Evolutionary conservation across 306 rosid genomes (phyloP), one percentile per base, ranked within the genome.

Genomic region (Pterocarpus macrocarpus): DNA sequence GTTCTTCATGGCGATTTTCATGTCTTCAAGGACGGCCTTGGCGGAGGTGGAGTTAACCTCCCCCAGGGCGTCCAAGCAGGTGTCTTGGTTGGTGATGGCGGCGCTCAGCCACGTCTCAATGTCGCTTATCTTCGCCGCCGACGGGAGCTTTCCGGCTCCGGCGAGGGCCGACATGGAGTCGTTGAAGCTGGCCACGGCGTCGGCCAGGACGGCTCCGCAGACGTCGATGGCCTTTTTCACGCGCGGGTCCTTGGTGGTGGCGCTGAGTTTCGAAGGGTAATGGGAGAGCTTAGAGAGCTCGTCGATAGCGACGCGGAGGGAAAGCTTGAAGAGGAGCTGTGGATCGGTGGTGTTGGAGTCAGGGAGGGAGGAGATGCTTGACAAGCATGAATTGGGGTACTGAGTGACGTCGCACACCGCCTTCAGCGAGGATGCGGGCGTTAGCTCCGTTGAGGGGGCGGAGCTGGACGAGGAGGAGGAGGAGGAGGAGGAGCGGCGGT

Each of bases 81-180:
- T 91, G 22, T 93, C 95, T n/a, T 86, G 95, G 59, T 95, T 87
- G 3, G 99, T 91, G 33, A 95, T 64, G 7, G 95, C 59, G 41
- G 98, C 80, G 85, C 90, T 95, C 53, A 95, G 80, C 99, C 97
- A 91, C 2, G 98, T 91, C 78, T 64, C 77, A 0, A 93, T 34
- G 68, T 93, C 90, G 4, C 56, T 13, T 66, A 93, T 80, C 50
- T 38, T 82, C 38, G 85, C 58, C 17, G 86, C 30, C 2, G 98
- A 73, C 0, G 86, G 17, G 1, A 87, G 30, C 56, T 72, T 83
- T 0, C 73, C 88, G 3, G 43, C 82, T 3, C 75, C 81, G 2
- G 69, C 80, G 14, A 38, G 62, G 80, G 22, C 75, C 83, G 78
- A 89, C 13, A 90, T 36, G 3, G 99, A 86, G 28, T 95, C 97